A percentile compares a stretch with the other conserved stretches of the same genome.
These are phyloP conservation scores for Apiotrichum veenhuisii DNA, from an alignment of 1,284 basidiomycete species.

Conservation along the genomic window DNA sequence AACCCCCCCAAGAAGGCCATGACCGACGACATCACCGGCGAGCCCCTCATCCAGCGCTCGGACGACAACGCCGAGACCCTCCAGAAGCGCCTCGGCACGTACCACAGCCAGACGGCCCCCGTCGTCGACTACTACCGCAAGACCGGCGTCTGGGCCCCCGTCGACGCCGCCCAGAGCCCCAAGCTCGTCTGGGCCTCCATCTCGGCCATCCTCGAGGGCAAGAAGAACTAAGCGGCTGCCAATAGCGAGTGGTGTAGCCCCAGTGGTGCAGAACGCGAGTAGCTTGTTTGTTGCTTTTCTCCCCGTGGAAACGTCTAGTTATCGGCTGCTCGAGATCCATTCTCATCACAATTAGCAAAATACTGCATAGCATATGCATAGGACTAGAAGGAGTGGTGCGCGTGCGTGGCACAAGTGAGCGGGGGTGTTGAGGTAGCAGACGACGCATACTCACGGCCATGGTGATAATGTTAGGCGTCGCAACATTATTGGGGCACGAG, in stretches of 20 bases:
- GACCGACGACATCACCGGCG: slow-evolving; percentile 90
- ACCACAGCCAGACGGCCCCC: slow-evolving; percentile 87
- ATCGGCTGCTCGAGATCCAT: background rate
- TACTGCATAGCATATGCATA: slow-evolving; percentile 8
- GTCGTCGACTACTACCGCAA: slow-evolving; percentile 96
- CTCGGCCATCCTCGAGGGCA: slow-evolving; percentile 29
- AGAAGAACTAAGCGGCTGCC: slow-evolving; percentile 8
- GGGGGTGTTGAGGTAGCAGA: background rate
- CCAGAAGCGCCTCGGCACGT: slow-evolving; percentile 78
- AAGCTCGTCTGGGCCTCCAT: slow-evolving; percentile 86
- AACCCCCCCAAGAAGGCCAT: slow-evolving; percentile 90
- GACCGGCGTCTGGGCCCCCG: slow-evolving; percentile 78
- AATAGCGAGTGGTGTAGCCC: background rate
- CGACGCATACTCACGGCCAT: too few species aligned
- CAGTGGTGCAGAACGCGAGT: background rate
- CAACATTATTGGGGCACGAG: background rate
- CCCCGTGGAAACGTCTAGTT: too few species aligned
- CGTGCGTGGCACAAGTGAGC: background rate
- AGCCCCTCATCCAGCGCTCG: slow-evolving; percentile 87
- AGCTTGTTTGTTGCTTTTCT: too few species aligned
- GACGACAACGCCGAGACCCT: slow-evolving; percentile 93
- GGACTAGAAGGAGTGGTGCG: background rate
- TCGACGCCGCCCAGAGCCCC: slow-evolving; percentile 92
- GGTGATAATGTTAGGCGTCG: too few species aligned
- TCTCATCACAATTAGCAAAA: background rate